These are phyloP conservation scores for Sporothrix mexicana DNA, from an alignment of 2,329 filamentous ascomycete genomes.

Conservation along the genomic window DNA sequence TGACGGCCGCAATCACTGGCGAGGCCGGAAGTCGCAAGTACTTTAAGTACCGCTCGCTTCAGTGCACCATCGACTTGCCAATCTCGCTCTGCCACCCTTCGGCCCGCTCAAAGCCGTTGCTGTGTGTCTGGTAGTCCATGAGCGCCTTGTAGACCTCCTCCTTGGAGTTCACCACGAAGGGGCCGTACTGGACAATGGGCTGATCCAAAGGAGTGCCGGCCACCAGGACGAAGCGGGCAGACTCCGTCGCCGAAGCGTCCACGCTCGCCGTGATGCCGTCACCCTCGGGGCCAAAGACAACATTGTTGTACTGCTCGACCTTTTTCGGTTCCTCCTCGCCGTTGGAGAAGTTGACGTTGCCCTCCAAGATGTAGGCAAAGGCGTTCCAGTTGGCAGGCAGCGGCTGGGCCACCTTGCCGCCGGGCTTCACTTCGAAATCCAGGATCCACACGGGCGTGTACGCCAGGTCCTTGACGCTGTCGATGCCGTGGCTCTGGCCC, in stretches of 20 bases:
- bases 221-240: conserved; percentile 69
- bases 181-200: conserved; percentile 81
- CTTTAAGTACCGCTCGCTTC: not conserved
- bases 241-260: conserved; percentile 65
- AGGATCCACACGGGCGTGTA: conserved; percentile 97
- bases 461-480: conserved; percentile 86
- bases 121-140: conserved; percentile 72
- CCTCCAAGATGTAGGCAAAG: conserved; percentile 85
- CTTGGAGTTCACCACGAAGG: conserved; percentile 77
- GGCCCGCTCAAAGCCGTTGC: conserved; percentile 81
- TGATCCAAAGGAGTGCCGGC: conserved; percentile 82
- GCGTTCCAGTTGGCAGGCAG: conserved; percentile 85
- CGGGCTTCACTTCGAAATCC: conserved; percentile 80
- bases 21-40: not conserved
- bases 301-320: conserved; percentile 79
- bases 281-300: conserved; percentile 82
- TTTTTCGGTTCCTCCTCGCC: conserved; percentile 51
- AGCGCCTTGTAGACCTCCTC: conserved; percentile 79
- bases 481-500: conserved; percentile 80
- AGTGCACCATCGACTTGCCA: conserved; percentile 71
- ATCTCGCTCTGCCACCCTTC: conserved; percentile 84
- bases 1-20: not conserved
- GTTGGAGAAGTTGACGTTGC: conserved; percentile 67
- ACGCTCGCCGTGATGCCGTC: conserved; percentile 77
- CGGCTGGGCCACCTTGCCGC: conserved; percentile 75